Base-by-base conservation (phyloP, 495 filamentous ascomycete species). In the Annulohypoxylon bovei region DNA sequence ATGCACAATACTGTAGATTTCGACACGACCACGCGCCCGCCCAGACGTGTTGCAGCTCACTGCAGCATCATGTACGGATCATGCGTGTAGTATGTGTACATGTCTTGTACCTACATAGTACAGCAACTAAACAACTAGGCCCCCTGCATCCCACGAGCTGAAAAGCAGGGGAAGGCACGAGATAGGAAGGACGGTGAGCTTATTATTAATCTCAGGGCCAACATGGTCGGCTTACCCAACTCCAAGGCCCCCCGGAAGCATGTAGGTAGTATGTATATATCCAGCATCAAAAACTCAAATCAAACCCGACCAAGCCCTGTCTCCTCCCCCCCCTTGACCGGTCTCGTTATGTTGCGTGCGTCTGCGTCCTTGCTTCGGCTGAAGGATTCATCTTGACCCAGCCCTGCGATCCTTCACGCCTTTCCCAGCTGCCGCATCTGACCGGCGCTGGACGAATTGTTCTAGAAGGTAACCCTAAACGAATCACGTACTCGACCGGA, bases 71-170 rank as follows among this genome's bases (percentile, higher is more conserved):
- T 40, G 30, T 46, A 44, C 16, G 39, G 52, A 22, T 20, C 27
- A 56, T 54, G 46, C 30, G 42, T 63, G 23, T 54, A 44, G 53
- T 54, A 49, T 22, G 46, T 33, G 44, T 9, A 9, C n/a, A 52
- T 57, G 59, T 60, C 54, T 55, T 65, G 62, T 66, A 62, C 56
- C 62, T 65, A 62, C n/a, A n/a, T n/a, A n/a, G n/a, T n/a, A n/a
- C 57, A 52, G 57, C 32, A 50, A 53, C 27, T 27, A 53, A 50
- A 33, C 22, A 53, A 22, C 6, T 11, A 25, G 16, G 33, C 50
- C 52, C 68, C 56, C 58, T 62, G 59, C 37, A 44, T 59, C 53
- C 58, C 58, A 67, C 63, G 59, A 71, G 68, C 68, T 71, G 68
- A 60, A 63, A 67, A 59, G 53, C 62, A 58, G 46, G 62, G 68